Evolutionary conservation across 257 asterid genomes (phyloP).

Genomic region (Ligustrum vulgare): DNA sequence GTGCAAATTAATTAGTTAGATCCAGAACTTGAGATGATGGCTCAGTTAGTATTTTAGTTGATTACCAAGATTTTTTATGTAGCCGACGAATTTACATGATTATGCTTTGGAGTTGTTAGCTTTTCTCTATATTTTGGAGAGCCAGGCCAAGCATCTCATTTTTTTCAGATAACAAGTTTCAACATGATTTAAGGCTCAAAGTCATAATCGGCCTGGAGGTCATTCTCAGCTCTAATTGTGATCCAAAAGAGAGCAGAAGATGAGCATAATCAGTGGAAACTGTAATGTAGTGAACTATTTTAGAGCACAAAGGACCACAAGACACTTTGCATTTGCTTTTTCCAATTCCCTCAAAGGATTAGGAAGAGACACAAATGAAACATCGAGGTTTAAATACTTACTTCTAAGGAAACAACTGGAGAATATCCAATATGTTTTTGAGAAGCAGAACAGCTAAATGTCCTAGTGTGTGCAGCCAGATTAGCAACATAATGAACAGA

Average conservation of each 20-base stretch:
- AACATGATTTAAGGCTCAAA: slow-evolving; percentile 19
- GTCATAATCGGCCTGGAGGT: slow-evolving; percentile 10
- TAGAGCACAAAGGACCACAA: background rate
- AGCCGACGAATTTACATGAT: background rate
- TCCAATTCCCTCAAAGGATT: slow-evolving; percentile 7
- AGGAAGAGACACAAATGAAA: slow-evolving; percentile 14
- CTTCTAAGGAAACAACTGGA: slow-evolving; percentile 72
- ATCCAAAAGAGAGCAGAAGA: slow-evolving; percentile 12
- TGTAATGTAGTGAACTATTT: background rate
- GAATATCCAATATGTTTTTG: slow-evolving; percentile 66
- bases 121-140: slow-evolving; percentile 7
- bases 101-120: background rate
- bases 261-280: slow-evolving; percentile 2
- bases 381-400: slow-evolving; percentile 31
- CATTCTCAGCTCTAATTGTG: slow-evolving; percentile 10
- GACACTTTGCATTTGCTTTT: background rate
- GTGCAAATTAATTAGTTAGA: background rate
- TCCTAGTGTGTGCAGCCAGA: slow-evolving; percentile 64
- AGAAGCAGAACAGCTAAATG: slow-evolving; percentile 75
- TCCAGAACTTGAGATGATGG: background rate
- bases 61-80: background rate
- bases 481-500: slow-evolving; percentile 45
- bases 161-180: slow-evolving; percentile 7
- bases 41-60: background rate
- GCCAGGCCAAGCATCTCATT: background rate